Conservation (phyloP, 768 basidiomycete species). For the Dacryopinax primogenitus region DNA sequence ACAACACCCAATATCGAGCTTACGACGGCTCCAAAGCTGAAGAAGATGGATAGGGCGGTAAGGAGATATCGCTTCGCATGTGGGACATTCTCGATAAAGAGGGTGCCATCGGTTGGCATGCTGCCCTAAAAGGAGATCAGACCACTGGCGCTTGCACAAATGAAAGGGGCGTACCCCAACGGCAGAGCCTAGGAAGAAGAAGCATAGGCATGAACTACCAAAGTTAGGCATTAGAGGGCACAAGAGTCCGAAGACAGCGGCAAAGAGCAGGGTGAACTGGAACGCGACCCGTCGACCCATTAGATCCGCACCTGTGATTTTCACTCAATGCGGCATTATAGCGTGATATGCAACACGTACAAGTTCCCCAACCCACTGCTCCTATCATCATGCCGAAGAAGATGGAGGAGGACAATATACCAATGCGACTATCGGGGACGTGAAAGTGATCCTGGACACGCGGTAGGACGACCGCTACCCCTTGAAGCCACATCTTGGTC, state of each 20-base stretch:
- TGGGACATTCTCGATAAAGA: slow-evolving; percentile 85
- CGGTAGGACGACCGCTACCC: slow-evolving; percentile 87
- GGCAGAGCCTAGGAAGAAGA: slow-evolving; percentile 84
- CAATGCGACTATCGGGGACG: slow-evolving; percentile 53
- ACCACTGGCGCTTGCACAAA: background rate
- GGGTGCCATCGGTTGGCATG: slow-evolving; percentile 94
- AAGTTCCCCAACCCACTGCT: slow-evolving; percentile 82
- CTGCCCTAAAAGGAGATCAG: slow-evolving; percentile 46
- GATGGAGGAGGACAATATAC: slow-evolving; percentile 72
- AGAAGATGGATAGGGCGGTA: slow-evolving; percentile 87
- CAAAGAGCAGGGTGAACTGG: slow-evolving; percentile 83
- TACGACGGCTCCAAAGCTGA: slow-evolving; percentile 82
- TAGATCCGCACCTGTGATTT: slow-evolving; percentile 57
- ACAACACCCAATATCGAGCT: slow-evolving; percentile 67
- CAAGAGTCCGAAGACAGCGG: slow-evolving; percentile 72
- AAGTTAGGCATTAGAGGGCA: slow-evolving; percentile 66
- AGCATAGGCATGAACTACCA: slow-evolving; percentile 49
- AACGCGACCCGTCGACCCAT: slow-evolving; percentile 82
- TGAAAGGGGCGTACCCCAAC: slow-evolving; percentile 56
- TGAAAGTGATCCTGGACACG: slow-evolving; percentile 81
- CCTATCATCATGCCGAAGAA: slow-evolving; percentile 98
- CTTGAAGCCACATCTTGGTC: slow-evolving; percentile 83
- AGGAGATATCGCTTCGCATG: slow-evolving; percentile 84
- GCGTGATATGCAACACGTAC: slow-evolving; percentile 31
- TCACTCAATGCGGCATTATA: background rate